Conservation (phyloP, 257 asterid genomes). For the Scutellaria galericulata region DNA sequence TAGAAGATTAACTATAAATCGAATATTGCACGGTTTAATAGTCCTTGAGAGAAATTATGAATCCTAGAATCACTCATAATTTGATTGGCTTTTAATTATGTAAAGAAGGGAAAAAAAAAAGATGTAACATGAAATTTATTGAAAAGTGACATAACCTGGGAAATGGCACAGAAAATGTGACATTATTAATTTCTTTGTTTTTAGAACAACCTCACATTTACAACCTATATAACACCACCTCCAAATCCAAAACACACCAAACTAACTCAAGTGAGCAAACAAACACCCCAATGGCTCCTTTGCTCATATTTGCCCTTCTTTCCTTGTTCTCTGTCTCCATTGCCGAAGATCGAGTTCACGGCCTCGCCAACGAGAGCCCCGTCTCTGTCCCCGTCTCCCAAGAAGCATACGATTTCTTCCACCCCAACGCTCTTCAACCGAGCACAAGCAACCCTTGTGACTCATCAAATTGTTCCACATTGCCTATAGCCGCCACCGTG, state of each 20-base stretch:
- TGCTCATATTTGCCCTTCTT: conserved; percentile 30
- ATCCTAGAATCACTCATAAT: conserved; percentile 6
- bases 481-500: conserved; percentile 54
- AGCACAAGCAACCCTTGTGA: conserved; percentile 26
- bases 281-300: conserved; percentile 38
- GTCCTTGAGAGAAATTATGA: not conserved
- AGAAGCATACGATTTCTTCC: conserved; percentile 48
- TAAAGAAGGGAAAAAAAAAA: too few relatives aligned
- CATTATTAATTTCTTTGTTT: conserved; percentile 13
- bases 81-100: not conserved
- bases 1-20: too few relatives aligned
- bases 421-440: conserved; percentile 39
- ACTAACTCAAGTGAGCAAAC: not conserved
- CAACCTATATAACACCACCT: conserved; percentile 32
- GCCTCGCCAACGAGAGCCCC: conserved; percentile 38
- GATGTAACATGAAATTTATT: not conserved
- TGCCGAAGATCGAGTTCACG: conserved; percentile 49
- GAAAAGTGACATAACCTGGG: not conserved
- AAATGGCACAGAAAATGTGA: conserved; percentile 39
- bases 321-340: conserved; percentile 30
- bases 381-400: conserved; percentile 45
- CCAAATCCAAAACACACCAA: conserved; percentile 3
- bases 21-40: too few relatives aligned
- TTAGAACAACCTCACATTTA: conserved; percentile 17
- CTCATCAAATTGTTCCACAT: conserved; percentile 30